phyloP scores from a whole-genome alignment of 2,329 filamentous ascomycete genomes.

The Fusarium sp. region DNA sequence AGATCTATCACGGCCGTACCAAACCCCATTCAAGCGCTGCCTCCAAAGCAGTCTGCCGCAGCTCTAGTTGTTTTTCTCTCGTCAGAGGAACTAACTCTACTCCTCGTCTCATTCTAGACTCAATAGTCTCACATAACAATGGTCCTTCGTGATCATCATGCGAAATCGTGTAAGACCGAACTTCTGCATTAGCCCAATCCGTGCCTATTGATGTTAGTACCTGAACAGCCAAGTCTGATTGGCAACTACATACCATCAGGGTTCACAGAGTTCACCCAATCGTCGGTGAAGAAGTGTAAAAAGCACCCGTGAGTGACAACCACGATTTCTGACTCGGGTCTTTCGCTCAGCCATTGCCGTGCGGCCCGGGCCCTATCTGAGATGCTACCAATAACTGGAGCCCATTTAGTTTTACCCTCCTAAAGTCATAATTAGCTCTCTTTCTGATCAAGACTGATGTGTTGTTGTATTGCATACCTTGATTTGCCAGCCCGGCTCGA shows the following conservation, averaged over 20 bases:
- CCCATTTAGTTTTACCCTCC: neutral
- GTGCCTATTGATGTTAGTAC: neutral
- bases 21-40: neutral
- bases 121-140: neutral
- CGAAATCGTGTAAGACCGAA: neutral
- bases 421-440: accelerated
- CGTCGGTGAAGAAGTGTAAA: neutral
- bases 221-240: accelerated
- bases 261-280: neutral
- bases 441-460: accelerated
- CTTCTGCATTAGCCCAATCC: neutral
- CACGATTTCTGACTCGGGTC: neutral
- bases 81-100: neutral
- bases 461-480: neutral
- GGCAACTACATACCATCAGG: neutral
- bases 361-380: neutral
- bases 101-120: neutral
- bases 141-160: accelerated
- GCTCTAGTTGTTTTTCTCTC: neutral
- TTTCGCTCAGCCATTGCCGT: neutral
- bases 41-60: neutral
- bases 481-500: neutral
- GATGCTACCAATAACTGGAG: accelerated
- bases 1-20: accelerated
- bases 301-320: neutral